Conservation (phyloP, 2,329 filamentous ascomycete species). For the Phoma sp. region DNA sequence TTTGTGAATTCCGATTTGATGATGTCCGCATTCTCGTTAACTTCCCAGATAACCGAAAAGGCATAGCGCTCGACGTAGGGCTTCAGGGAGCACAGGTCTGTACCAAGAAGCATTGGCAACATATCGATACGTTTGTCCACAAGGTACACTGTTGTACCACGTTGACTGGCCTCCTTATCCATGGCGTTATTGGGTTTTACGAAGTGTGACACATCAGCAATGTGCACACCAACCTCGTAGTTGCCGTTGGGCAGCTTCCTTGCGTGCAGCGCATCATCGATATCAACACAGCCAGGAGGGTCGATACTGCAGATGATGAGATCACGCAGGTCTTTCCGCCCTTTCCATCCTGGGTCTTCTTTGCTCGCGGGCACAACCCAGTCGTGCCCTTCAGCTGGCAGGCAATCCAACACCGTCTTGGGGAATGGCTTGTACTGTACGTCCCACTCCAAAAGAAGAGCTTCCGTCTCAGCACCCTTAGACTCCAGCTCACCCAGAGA, state of each 20-base stretch:
- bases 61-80: conserved; percentile 85
- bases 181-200: conserved; percentile 97
- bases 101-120: conserved; percentile 94
- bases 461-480: conserved; percentile 97
- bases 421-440: conserved; percentile 98
- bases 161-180: conserved; percentile 92
- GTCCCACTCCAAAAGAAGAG: conserved; percentile 90
- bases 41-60: conserved; percentile 71
- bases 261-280: conserved; percentile 95
- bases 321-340: conserved; percentile 80
- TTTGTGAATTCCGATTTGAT: conserved; percentile 90
- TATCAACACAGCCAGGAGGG: conserved; percentile 94
- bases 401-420: conserved; percentile 90
- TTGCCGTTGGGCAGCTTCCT: conserved; percentile 86
- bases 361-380: conserved; percentile 87
- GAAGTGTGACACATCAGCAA: conserved; percentile 99
- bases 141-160: conserved; percentile 94
- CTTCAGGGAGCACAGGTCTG: conserved; percentile 94
- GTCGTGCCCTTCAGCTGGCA: conserved; percentile 88
- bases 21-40: conserved; percentile 83
- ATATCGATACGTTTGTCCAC: conserved; percentile 99
- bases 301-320: conserved; percentile 97
- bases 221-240: conserved; percentile 95
- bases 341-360: conserved; percentile 85
- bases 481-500: conserved; percentile 92